These are phyloP conservation scores for Boletus coccyginus DNA, from an alignment of 768 basidiomycete genomes.

Conservation along the genomic window DNA sequence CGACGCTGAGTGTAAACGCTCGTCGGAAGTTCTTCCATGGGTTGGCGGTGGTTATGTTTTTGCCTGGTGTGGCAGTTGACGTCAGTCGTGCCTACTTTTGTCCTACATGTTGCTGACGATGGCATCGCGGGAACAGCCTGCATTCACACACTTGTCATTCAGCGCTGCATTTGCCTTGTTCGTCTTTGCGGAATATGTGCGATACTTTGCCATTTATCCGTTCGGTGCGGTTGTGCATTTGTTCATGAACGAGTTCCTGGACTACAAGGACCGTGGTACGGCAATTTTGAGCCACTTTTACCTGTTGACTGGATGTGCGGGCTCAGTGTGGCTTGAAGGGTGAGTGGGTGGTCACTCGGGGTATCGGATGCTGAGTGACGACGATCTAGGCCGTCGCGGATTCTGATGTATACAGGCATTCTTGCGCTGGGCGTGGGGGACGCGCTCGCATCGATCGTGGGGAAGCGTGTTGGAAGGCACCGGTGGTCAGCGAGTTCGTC, in stretches of 20 bases:
- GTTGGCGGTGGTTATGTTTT: conserved; percentile 92
- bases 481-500: conserved; percentile 81
- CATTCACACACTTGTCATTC: conserved; percentile 93
- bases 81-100: conserved; percentile 48
- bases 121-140: conserved; percentile 57
- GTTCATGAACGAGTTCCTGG: conserved; percentile 97
- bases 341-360: conserved; percentile 37
- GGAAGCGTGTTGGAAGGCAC: conserved; percentile 75
- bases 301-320: conserved; percentile 91
- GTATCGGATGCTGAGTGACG: conserved; percentile 3
- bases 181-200: conserved; percentile 94
- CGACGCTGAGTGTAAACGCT: conserved; percentile 86
- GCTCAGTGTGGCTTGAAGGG: conserved; percentile 94
- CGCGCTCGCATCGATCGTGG: conserved; percentile 90
- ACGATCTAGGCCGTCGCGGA: conserved; percentile 40
- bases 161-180: conserved; percentile 94
- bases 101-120: conserved; percentile 13
- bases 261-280: conserved; percentile 91
- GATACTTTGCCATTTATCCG: conserved; percentile 98
- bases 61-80: conserved; percentile 90
- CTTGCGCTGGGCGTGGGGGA: conserved; percentile 91
- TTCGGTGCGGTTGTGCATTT: conserved; percentile 91
- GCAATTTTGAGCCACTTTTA: conserved; percentile 98
- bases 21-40: conserved; percentile 97
- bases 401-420: conserved; percentile 79